Percentiles rank a stretch among this genome's conserved stretches.
Evolutionary conservation across 192 early-diverging fungal genomes (phyloP).

Genomic region (Obelidium mucronatum): DNA sequence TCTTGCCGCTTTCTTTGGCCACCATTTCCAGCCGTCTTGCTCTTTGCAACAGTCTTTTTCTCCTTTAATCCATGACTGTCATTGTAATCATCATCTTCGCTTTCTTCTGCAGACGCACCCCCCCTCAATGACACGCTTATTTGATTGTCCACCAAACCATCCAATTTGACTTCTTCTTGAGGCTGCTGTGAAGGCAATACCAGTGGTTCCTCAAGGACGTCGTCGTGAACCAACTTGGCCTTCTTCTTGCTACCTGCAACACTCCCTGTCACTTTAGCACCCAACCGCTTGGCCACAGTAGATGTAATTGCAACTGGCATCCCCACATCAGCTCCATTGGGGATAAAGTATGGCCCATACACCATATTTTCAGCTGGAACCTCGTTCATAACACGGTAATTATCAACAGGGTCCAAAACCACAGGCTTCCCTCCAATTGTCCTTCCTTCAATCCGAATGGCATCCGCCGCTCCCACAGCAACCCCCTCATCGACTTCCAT

Average conservation of each 20-base stretch:
- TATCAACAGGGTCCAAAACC: background rate
- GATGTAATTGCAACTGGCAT: background rate
- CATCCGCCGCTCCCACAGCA: background rate
- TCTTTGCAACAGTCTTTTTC: no score
- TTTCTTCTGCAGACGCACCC: no score
- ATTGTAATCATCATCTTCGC: no score
- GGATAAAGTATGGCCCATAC: slow-evolving; percentile 28
- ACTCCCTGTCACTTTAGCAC: no score
- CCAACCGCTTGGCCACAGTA: no score
- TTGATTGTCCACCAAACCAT: no score
- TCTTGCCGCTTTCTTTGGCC: background rate
- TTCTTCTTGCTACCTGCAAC: slow-evolving; percentile 4
- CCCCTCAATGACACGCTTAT: no score
- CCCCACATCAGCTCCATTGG: background rate
- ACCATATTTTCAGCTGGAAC: slow-evolving; percentile 13
- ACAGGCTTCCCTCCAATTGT: slow-evolving; percentile 1
- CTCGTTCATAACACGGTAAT: slow-evolving; percentile 4
- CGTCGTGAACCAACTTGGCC: background rate
- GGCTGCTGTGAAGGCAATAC: no score
- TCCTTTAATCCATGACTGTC: no score
- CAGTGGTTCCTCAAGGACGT: no score
- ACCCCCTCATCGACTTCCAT: background rate
- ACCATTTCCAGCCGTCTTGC: background rate
- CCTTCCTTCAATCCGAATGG: background rate
- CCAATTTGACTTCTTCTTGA: no score